phyloP scores from a whole-genome alignment of 2,329 filamentous ascomycete genomes.

The Monosporascus sp. region DNA sequence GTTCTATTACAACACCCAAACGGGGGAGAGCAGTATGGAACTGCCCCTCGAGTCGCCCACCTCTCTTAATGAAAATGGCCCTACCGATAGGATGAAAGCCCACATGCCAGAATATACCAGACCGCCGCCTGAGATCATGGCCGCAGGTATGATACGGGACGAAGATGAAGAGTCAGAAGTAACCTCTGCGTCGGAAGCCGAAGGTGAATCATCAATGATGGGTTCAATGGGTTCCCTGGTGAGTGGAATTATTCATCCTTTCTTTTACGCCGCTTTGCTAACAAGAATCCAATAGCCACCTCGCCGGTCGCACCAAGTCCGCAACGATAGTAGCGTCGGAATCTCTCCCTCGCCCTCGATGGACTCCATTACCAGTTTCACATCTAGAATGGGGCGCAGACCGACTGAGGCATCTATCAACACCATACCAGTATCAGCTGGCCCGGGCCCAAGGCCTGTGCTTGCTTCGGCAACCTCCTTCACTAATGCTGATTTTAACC shows the following conservation, averaged over 20 bases:
- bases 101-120: slow-evolving; percentile 85
- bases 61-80: slow-evolving; percentile 75
- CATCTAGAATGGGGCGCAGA: slow-evolving; percentile 53
- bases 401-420: slow-evolving; percentile 44
- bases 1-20: slow-evolving; percentile 98
- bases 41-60: slow-evolving; percentile 87
- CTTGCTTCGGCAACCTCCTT: slow-evolving; percentile 59
- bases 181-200: slow-evolving; percentile 79
- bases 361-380: slow-evolving; percentile 76
- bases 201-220: slow-evolving; percentile 69
- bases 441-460: slow-evolving; percentile 40
- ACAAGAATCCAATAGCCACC: slow-evolving; percentile 34
- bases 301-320: slow-evolving; percentile 58
- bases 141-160: slow-evolving; percentile 72
- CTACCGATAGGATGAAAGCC: slow-evolving; percentile 82
- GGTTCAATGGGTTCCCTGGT: slow-evolving; percentile 66
- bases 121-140: slow-evolving; percentile 87
- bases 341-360: slow-evolving; percentile 85
- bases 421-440: slow-evolving; percentile 35
- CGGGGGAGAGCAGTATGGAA: slow-evolving; percentile 90
- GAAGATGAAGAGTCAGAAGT: slow-evolving; percentile 86
- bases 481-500: slow-evolving; percentile 52
- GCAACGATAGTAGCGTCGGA: slow-evolving; percentile 47
- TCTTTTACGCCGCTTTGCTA: slow-evolving; percentile 13
- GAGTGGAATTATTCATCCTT: slow-evolving; percentile 30